Evolutionary conservation across 768 basidiomycete species (phyloP), one percentile per base, ranked within the genome.

Genomic region (Leccinellum luteum): DNA sequence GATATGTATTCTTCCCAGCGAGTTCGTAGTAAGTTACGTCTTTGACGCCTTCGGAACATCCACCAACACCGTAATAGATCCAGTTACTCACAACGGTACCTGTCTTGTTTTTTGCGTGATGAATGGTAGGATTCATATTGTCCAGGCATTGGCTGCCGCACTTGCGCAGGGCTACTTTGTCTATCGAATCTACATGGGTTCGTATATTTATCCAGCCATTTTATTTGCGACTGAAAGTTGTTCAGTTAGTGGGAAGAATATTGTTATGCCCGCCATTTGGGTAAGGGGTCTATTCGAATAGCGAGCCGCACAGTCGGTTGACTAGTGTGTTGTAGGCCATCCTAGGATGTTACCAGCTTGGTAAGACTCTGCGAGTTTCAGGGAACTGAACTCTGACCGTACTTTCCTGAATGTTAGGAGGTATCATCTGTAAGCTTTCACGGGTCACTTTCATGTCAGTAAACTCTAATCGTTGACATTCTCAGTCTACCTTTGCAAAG

Each of bases 171-270:
- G 56, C 0, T 64, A 45, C 43, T 58, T 64, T 31, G 44, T 65
- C 12, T 25, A 62, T 30, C 59, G 63, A 48, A 45, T 64, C 44
- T 64, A 65, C 2, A 0, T 25, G n/a, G 55, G 63, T 64, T 30
- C 21, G 63, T 61, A 6, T 34, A 3, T 2, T 12, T 19, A 5
- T 2, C 21, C 1, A n/a, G 10, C n/a, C 17, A 1, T 12, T 4
- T 34, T 14, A 15, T 31, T 51, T n/a, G 10, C n/a, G n/a, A 28
- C 28, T 50, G 17, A 65, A 3, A 2, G 0, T 1, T 7, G 2
- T 2, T 5, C 14, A 65, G 64, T 65, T 25, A 58, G 48, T 1
- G 38, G 44, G 48, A 64, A 21, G 23, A 53, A 41, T 0, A n/a
- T 58, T 13, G 0, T 41, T 14, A 6, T 6, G 1, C 60, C 44